Evolutionary conservation across 1,139 yeast genomes (phyloP), one percentile per base, ranked within the genome.

Genomic region (Candida neerlandica): DNA sequence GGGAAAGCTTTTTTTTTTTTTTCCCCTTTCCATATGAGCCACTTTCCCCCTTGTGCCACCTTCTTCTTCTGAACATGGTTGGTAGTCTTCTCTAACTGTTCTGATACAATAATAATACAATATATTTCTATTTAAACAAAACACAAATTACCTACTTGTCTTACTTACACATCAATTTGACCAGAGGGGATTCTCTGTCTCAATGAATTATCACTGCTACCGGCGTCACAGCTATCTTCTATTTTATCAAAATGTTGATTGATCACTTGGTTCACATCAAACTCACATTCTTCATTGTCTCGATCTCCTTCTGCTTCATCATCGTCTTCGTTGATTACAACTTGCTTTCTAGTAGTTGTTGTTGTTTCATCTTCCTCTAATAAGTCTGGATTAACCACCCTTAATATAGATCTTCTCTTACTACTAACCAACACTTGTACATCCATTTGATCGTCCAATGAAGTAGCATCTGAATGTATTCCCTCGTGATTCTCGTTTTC

Each of bases 391-490:
- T 87, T 87, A 45, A 84, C 77, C 35, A 87, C 84, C 33, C 86
- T 70, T 45, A 87, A 69, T 44, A 78, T 78, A 1, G 87, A 77
- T 49, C 89, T 68, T 57, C 92, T 71, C 60, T 82, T 82, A n/a
- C 88, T 81, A 50, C 89, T 81, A 9, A 86, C 92, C 54, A 87
- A 66, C 7, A 87, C 87, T 61, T 86, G 94, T 0, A 85, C 92
- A 54, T 86, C 92, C 55, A 86, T 66, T 38, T 77, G 73, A 37
- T 73, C 73, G 53, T 78, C 78, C 11, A 75, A 61, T 3, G 58
- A 55, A 18, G 61, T 61, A n/a, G 62, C 55, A 38, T 65, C 68
- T 9, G 62, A 55, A 26, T 16, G 37, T 2, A 27, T 19, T 18
- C 9, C 12, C 4, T 41, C 44, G 19, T 46, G 29, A 37, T 35